Percentiles rank a stretch among this genome's conserved stretches.
Evolutionary conservation across 768 basidiomycete species (phyloP).

Genomic region (Lactarius hatsudake): DNA sequence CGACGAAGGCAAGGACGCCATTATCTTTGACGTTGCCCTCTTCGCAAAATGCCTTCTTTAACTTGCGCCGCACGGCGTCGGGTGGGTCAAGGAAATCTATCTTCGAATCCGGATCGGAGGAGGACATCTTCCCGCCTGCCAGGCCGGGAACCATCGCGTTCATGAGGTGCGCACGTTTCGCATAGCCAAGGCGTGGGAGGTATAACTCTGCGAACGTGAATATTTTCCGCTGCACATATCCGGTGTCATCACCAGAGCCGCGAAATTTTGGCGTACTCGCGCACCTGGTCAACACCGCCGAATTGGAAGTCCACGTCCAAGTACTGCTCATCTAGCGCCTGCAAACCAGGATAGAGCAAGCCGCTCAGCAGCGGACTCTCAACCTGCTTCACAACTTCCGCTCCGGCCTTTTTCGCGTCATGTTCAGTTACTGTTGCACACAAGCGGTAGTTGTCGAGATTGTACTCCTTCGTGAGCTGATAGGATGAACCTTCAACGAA

Average conservation of each 20-base stretch:
- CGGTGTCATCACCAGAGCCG: background rate
- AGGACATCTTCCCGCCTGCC: constrained; percentile 96
- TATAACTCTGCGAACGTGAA: constrained; percentile 97
- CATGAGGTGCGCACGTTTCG: constrained; percentile 96
- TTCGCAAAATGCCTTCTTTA: constrained; percentile 91
- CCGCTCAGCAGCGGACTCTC: constrained; percentile 89
- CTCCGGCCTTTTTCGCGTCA: constrained; percentile 97
- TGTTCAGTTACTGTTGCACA: constrained; percentile 92
- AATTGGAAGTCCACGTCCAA: constrained; percentile 96
- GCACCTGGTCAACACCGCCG: constrained; percentile 93
- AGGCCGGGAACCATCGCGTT: constrained; percentile 96
- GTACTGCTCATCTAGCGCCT: constrained; percentile 97
- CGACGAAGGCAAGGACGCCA: constrained; percentile 80
- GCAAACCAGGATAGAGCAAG: constrained; percentile 91
- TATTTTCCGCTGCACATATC: constrained; percentile 77
- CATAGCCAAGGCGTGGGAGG: constrained; percentile 90
- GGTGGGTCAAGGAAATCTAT: constrained; percentile 95
- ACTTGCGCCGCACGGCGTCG: constrained; percentile 80
- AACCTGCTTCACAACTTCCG: constrained; percentile 98
- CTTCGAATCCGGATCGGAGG: constrained; percentile 96
- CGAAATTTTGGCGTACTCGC: background rate
- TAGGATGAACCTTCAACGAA: constrained; percentile 92
- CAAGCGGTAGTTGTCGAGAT: constrained; percentile 89
- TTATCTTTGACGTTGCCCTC: constrained; percentile 88
- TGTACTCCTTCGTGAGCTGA: constrained; percentile 90